These are phyloP conservation scores for Notholithocarpus densiflorus DNA, from an alignment of 306 rosid species.

Conservation along the genomic window DNA sequence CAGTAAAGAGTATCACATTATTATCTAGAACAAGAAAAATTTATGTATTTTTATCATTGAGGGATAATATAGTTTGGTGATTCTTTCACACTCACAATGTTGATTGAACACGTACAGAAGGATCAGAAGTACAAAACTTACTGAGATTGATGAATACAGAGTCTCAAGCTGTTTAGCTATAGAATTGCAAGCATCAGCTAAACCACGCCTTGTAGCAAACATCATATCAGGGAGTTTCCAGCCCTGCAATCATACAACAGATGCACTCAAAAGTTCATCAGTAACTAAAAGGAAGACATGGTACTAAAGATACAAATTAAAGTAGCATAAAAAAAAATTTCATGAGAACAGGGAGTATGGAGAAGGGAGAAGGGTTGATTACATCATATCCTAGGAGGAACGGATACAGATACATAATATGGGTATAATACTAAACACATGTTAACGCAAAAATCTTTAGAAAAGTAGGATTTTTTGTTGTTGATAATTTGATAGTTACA, in stretches of 20 bases:
- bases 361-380: background rate
- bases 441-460: constrained; percentile 3
- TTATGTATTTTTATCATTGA: background rate
- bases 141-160: constrained; percentile 70
- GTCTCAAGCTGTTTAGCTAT: constrained; percentile 70
- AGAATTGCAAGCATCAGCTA: constrained; percentile 76
- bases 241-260: constrained; percentile 57
- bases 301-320: background rate
- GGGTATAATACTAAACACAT: background rate
- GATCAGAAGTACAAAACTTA: constrained; percentile 22
- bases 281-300: constrained; percentile 3
- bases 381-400: background rate
- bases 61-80: background rate
- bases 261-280: background rate
- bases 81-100: background rate
- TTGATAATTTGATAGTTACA: no score
- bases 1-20: background rate
- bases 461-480: no score
- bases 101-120: background rate
- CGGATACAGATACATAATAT: background rate
- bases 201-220: constrained; percentile 90
- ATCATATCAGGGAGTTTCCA: constrained; percentile 93
- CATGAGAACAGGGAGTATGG: background rate
- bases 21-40: background rate
- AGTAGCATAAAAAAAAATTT: background rate